A percentile compares a stretch with the other conserved stretches of the same genome.
Evolutionary conservation across 345 rosid genomes (phyloP).

Genomic region (Brassica rapa): DNA sequence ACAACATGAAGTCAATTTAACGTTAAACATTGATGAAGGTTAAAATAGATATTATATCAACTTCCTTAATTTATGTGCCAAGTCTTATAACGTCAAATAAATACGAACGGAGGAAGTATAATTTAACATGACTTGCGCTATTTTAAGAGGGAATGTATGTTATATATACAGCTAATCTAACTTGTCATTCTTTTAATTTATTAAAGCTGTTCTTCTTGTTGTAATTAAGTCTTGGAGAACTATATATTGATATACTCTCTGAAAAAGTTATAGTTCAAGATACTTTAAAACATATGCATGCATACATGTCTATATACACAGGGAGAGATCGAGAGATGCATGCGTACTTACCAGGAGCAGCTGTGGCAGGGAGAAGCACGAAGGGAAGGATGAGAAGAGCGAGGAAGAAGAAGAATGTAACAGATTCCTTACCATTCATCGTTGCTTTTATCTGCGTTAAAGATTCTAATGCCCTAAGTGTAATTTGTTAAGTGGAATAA

Average conservation of each 20-base stretch:
- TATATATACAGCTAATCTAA: background rate
- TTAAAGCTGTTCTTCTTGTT: background rate
- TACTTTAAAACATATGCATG: background rate
- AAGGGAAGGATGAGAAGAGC: conserved; percentile 13
- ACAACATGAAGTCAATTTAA: no score
- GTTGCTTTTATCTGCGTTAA: background rate
- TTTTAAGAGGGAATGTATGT: background rate
- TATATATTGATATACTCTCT: no score
- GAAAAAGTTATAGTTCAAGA: no score
- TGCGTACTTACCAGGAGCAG: conserved; percentile 22
- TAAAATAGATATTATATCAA: no score
- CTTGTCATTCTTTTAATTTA: background rate
- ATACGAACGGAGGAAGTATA: no score
- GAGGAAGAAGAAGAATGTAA: conserved; percentile 10
- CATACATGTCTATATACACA: background rate
- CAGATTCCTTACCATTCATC: background rate
- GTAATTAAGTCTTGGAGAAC: background rate
- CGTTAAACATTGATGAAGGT: no score
- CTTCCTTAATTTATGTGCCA: background rate
- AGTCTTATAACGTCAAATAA: no score
- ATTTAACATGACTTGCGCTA: background rate
- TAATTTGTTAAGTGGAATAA: no score
- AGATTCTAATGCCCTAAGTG: no score
- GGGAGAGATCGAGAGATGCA: background rate
- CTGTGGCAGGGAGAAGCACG: conserved; percentile 5